Base-by-base conservation (phyloP, 345 rosid species). In the Rhizophora apiculata region DNA sequence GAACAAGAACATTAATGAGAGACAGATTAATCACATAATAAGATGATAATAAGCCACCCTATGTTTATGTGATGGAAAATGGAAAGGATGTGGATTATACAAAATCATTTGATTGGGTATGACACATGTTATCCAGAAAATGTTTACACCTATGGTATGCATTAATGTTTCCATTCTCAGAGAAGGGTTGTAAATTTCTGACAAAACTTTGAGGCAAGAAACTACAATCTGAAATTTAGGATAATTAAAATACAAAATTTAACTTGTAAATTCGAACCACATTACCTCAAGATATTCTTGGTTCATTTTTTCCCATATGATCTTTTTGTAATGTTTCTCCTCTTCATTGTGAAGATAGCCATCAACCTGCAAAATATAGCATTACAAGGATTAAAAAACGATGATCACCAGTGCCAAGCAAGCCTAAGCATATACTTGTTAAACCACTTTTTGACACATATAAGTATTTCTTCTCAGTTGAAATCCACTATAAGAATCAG, bases 281-380 rank as follows among this genome's bases (percentile, higher is more conserved):
- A 68, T 76, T 77, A 95, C 97, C 99, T 94, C 86, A 77, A 91
- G 79, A 79, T 91, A 94, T 21, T 88, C 96, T 58, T 80, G 75
- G 68, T 95, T 95, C 88, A 89, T 72, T 82, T 77, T 85, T 80
- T 92, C 96, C 96, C 97, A 95, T 76, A 87, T 71, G 57, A 82
- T 85, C 76, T 76, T 92, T 78, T 82, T 92, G 75, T 10, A 83
- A 32, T 16, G 85, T 31, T 62, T 85, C 78, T 95, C 97, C 77
- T 87, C 86, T 78, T 95, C 92, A 43, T 86, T 89, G 78, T 82
- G 79, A 73, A 95, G 90, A 73, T 92, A 95, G 68, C 84, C 79
- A 75, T 89, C 85, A 68, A 95, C 89, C 99, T 95, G 73, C 36
- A 72, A 18, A 72, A 66, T 54, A 62, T 59, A 16, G 22, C 61